Evolutionary conservation across 2,329 filamentous ascomycete species (phyloP).

Genomic region (Chrysoporthe deuterocubensis): DNA sequence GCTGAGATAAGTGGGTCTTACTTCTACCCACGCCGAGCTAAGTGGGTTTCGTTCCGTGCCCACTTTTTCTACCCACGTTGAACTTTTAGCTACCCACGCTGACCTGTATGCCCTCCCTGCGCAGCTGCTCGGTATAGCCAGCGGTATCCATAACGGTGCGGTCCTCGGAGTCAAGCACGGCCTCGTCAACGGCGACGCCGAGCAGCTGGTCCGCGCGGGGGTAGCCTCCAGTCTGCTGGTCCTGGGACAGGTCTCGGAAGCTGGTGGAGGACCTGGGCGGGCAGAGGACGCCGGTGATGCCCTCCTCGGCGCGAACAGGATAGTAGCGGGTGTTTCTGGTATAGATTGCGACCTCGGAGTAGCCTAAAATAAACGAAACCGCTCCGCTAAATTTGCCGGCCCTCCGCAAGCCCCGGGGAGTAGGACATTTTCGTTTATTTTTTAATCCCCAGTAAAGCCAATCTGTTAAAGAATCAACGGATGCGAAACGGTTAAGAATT

Average conservation of each 20-base stretch:
- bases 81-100: too few species aligned
- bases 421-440: too few species aligned
- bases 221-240: conserved; percentile 87
- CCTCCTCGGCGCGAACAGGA: conserved; percentile 90
- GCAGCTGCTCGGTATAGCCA: conserved; percentile 61
- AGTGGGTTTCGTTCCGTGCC: too few species aligned
- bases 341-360: conserved; percentile 94
- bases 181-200: conserved; percentile 63
- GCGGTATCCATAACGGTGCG: conserved; percentile 76
- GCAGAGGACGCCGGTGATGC: conserved; percentile 80
- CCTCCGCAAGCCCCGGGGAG: too few species aligned
- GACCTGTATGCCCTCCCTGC: too few species aligned
- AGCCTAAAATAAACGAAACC: conserved; percentile 59
- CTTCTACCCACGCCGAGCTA: too few species aligned
- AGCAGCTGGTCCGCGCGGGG: conserved; percentile 71
- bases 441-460: too few species aligned
- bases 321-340: conserved; percentile 84
- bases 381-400: too few species aligned
- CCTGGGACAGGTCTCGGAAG: conserved; percentile 75
- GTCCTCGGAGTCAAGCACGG: conserved; percentile 83
- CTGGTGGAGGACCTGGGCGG: conserved; percentile 71
- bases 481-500: too few species aligned
- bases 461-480: too few species aligned
- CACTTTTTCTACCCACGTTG: too few species aligned
- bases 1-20: too few species aligned